Evolutionary conservation across 2,329 filamentous ascomycete genomes (phyloP), one percentile per base, ranked within the genome.

Genomic region (Aspergillus calidoustus): DNA sequence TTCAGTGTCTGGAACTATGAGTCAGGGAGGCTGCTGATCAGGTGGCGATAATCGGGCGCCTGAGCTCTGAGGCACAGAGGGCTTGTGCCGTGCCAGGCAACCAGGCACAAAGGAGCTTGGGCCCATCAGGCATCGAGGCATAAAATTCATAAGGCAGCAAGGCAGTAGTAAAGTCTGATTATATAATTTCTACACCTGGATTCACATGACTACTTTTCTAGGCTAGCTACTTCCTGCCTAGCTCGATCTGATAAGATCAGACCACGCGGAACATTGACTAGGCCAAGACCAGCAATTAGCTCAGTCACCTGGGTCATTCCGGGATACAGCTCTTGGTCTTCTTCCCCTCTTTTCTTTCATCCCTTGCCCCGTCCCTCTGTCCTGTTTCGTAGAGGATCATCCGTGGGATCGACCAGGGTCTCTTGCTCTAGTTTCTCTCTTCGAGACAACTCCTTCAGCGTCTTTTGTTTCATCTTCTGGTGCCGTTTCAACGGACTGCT

Each of bases 211-310:
- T 7, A 28, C 25, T 28, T 22, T n/a, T 38, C 2, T 19, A 15
- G 7, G 5, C 60, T 60, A 61, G 34, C 61, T 46, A 3, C 19
- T 17, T 53, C 8, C 7, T 41, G 54, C n/a, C 30, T 69, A 65
- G 65, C 54, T 44, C 31, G 44, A 76, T 76, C 74, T 69, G 74
- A 76, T 76, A 76, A 76, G 74, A 76, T 76, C 68, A 67, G 64
- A 59, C 55, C 54, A 54, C 44, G 8, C 15, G 22, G 46, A 15
- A 41, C 11, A 5, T 9, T 13, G 5, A 38, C 55, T 59, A 48
- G 41, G 49, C 25, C 41, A 22, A 48, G 49, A 48, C 41, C 15
- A 19, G 31, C 13, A 43, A 23, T 17, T 4, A 17, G 19, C 19
- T 19, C 19, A 19, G 19, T 19, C 19, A 19, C 28, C 22, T 38